Evolutionary conservation across 371 early-diverging fungal species (phyloP), one percentile per base, ranked within the genome.

Genomic region (Saksenaea oblongispora): DNA sequence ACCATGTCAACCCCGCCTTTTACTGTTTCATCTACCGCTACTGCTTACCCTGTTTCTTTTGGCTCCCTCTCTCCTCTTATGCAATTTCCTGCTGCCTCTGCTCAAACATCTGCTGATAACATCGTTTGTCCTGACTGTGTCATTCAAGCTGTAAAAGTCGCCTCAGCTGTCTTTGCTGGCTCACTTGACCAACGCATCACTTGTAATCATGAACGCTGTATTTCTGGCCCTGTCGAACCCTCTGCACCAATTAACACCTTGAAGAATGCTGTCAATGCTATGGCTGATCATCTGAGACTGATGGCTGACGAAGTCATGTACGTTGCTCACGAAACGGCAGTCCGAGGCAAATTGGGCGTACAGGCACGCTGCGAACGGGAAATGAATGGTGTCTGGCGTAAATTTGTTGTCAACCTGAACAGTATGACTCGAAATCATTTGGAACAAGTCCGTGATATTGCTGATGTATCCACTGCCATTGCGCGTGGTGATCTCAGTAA

Each of bases 371-470:
- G 76, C 54, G 80, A 79, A 44, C 83, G 86, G 17, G 76, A 74
- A 56, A 73, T 74, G 27, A 85, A 83, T 8, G 93, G 93, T 37
- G 76, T 85, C 14, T 93, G 91, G 91, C 82, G 75, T 34, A 89
- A 91, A 55, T 79, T 91, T 66, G 84, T 88, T 17, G 76, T 82
- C 51, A 86, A 88, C 54, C 78, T 90, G 60, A 92, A 90, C 63
- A 63, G 76, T 41, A 77, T 90, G 89, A 87, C 89, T 0, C 71
- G 70, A 58, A 87, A 83, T 28, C 85, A 90, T 59, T 80, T 87
- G 10, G 75, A 86, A 62, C 92, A 91, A 64, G 89, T 90, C 8
- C 78, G 92, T 51, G 90, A 87, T 67, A 91, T 91, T 64, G 88
- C 88, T 28, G 76, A 84, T 72, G 87, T 89, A n/a, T 86, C 87